phyloP scores from a whole-genome alignment of 2,329 filamentous ascomycete species.

The Fusarium sp. region DNA sequence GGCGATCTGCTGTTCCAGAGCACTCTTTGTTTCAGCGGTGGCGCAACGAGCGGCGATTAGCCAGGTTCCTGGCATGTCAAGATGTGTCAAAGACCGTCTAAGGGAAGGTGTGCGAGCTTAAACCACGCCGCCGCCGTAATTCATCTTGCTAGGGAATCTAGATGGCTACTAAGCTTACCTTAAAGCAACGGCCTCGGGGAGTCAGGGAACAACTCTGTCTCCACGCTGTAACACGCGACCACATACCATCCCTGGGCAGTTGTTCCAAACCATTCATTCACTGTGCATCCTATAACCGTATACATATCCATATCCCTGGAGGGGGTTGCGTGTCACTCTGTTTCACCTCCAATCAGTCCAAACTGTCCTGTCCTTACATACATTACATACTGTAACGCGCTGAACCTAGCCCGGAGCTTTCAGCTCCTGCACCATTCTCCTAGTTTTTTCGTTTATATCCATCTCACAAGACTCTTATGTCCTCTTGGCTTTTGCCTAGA shows the following conservation, averaged over 20 bases:
- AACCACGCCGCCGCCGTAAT: conserved; percentile 1
- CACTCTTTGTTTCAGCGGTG: conserved; percentile 31
- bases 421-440: conserved; percentile 17
- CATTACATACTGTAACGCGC: conserved; percentile 7
- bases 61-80: background rate
- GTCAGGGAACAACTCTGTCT: background rate
- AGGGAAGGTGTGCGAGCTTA: conserved; percentile 10
- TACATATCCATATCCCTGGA: conserved; percentile 9
- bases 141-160: background rate
- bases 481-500: conserved; percentile 43
- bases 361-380: background rate
- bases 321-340: conserved; percentile 39
- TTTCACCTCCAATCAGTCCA: conserved; percentile 37
- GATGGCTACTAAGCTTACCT: background rate
- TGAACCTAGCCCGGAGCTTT: conserved; percentile 23
- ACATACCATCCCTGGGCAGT: conserved; percentile 38
- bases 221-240: conserved; percentile 40
- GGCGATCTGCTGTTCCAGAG: conserved; percentile 1
- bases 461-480: conserved; percentile 38
- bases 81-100: conserved; percentile 12
- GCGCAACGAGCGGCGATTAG: conserved; percentile 3
- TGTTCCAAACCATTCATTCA: conserved; percentile 2
- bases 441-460: conserved; percentile 15
- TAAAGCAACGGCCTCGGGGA: conserved; percentile 3
- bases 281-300: conserved; percentile 4